Conservation (phyloP, 2,329 filamentous ascomycete species). For the Aureobasidium sp. region DNA sequence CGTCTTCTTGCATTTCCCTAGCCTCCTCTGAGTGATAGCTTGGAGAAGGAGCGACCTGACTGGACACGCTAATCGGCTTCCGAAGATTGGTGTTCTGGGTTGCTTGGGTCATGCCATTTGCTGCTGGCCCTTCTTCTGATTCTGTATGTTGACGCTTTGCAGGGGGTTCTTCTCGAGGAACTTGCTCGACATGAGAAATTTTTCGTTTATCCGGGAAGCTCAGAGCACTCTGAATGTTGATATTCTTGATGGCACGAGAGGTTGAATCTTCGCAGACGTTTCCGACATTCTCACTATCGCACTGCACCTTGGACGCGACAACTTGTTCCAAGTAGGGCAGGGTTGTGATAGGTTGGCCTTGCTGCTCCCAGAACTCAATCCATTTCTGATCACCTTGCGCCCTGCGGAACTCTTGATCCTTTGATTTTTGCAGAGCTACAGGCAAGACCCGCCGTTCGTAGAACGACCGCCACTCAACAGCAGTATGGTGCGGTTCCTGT, state of each 20-base stretch:
- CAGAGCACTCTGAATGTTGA: not conserved
- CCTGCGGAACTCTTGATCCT: not conserved
- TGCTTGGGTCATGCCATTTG: not conserved
- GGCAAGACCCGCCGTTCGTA: slow-evolving; percentile 26
- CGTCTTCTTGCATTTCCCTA: not conserved
- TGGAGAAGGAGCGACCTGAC: not conserved
- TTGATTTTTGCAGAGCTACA: slow-evolving; percentile 15
- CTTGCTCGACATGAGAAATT: not conserved
- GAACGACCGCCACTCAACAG: slow-evolving; percentile 24
- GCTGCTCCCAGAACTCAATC: slow-evolving; percentile 5
- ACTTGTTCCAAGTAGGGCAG: not conserved
- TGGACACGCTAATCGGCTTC: not conserved
- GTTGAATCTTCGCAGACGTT: not conserved
- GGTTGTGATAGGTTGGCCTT: slow-evolving; percentile 10
- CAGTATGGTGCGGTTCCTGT: slow-evolving; percentile 19
- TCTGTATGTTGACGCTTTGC: not conserved
- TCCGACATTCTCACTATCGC: not conserved
- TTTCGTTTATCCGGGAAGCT: not conserved
- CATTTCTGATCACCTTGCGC: not conserved
- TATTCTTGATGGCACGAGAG: not conserved
- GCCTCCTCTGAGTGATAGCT: slow-evolving; percentile 1
- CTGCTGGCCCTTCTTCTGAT: too few relatives aligned
- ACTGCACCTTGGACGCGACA: not conserved
- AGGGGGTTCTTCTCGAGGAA: not conserved
- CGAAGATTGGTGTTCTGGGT: not conserved